Evolutionary conservation across 2,329 filamentous ascomycete genomes (phyloP).

Genomic region (Venturia pyrina): DNA sequence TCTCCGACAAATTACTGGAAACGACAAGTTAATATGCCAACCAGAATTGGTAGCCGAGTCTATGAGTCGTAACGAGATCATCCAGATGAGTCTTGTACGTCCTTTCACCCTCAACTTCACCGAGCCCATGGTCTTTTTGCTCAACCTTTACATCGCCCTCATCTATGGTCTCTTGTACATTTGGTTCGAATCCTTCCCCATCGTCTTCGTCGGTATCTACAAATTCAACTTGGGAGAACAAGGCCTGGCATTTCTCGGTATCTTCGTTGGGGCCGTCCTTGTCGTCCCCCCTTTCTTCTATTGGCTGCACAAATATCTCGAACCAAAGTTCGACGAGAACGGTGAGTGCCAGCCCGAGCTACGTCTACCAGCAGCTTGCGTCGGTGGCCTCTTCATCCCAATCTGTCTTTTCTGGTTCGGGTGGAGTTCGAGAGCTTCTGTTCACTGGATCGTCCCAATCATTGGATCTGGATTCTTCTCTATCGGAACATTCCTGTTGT

Average conservation of each 20-base stretch:
- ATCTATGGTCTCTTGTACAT: slow-evolving; percentile 26
- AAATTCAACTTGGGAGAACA: slow-evolving; percentile 20
- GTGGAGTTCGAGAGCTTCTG: slow-evolving; percentile 24
- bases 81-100: slow-evolving; percentile 36
- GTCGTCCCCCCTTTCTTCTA: slow-evolving; percentile 21
- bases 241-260: slow-evolving; percentile 25
- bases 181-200: slow-evolving; percentile 27
- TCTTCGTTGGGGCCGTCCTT: slow-evolving; percentile 23
- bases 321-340: slow-evolving; percentile 20
- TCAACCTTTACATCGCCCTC: slow-evolving; percentile 27
- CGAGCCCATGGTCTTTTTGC: slow-evolving; percentile 26
- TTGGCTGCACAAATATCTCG: slow-evolving; percentile 25
- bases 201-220: slow-evolving; percentile 24
- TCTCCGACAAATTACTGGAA: slow-evolving; percentile 33
- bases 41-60: slow-evolving; percentile 16
- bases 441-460: slow-evolving; percentile 31
- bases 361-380: slow-evolving; percentile 25
- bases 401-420: slow-evolving; percentile 30
- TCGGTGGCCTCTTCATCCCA: slow-evolving; percentile 24
- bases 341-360: slow-evolving; percentile 23
- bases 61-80: slow-evolving; percentile 31
- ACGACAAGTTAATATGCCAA: slow-evolving; percentile 14
- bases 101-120: slow-evolving; percentile 38
- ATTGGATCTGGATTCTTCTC: slow-evolving; percentile 34
- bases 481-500: slow-evolving; percentile 37